Percentiles rank a stretch among this genome's conserved stretches.
Conservation (phyloP, 306 rosid species). For the Lupinus albus region DNA sequence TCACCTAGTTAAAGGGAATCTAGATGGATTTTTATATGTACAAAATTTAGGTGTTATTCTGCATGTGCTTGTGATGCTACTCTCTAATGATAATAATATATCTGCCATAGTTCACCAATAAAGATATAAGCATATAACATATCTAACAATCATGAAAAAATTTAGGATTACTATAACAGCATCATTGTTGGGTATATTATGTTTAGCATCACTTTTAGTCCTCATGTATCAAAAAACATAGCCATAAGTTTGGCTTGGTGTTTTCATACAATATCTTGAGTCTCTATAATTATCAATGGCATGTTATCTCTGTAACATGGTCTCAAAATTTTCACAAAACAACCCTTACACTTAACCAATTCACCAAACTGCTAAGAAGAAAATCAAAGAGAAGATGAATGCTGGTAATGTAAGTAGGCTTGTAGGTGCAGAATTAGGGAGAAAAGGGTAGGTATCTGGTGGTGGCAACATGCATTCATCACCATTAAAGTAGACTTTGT, state of each 20-base stretch:
- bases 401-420: conserved; percentile 40
- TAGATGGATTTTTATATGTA: not conserved
- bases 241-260: conserved; percentile 22
- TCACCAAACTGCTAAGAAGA: conserved; percentile 59
- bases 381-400: conserved; percentile 48
- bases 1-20: not conserved
- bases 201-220: conserved; percentile 32
- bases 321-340: conserved; percentile 46
- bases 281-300: conserved; percentile 2
- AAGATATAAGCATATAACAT: too few species aligned
- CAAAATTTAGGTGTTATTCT: too few species aligned
- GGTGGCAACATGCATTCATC: conserved; percentile 95
- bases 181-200: conserved; percentile 20
- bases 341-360: conserved; percentile 29
- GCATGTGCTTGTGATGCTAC: too few species aligned
- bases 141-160: too few species aligned
- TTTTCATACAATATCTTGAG: conserved; percentile 36
- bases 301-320: not conserved
- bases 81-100: too few species aligned
- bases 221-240: conserved; percentile 23
- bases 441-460: conserved; percentile 78
- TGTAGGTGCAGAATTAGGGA: conserved; percentile 65
- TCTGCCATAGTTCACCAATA: too few species aligned
- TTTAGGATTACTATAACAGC: conserved; percentile 14
- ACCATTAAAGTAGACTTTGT: conserved; percentile 82